These are phyloP conservation scores for Chloranthus sessilifolius DNA, from an alignment of 164 flowering plant species.

Conservation along the genomic window DNA sequence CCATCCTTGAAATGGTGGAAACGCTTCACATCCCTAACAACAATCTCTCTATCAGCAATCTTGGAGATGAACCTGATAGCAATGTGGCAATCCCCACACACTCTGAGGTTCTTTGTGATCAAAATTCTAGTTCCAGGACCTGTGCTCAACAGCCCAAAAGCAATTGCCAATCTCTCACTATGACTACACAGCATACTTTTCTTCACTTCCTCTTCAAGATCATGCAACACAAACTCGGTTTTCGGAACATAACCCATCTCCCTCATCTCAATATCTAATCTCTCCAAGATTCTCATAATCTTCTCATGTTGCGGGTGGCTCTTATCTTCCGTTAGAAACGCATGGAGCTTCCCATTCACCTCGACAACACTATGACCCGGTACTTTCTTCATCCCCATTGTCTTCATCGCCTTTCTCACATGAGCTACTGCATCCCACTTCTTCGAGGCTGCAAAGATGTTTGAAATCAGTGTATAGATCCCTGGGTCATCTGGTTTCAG, in stretches of 20 bases:
- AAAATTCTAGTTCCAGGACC: slow-evolving; percentile 12
- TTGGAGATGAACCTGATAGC: slow-evolving; percentile 23
- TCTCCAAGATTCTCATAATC: slow-evolving; percentile 15
- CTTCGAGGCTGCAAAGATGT: slow-evolving; percentile 19
- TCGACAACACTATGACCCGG: slow-evolving; percentile 24
- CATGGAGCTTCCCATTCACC: slow-evolving; percentile 22
- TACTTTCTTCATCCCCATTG: slow-evolving; percentile 19
- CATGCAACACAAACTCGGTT: slow-evolving; percentile 23
- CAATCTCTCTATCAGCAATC: slow-evolving; percentile 19
- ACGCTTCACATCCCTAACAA: slow-evolving; percentile 20
- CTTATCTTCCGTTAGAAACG: slow-evolving; percentile 24
- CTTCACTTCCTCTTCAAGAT: slow-evolving; percentile 20
- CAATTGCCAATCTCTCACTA: slow-evolving; percentile 26
- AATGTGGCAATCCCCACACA: slow-evolving; percentile 21
- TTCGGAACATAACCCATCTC: slow-evolving; percentile 23
- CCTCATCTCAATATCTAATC: slow-evolving; percentile 20
- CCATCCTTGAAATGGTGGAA: slow-evolving; percentile 24
- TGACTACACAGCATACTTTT: slow-evolving; percentile 21
- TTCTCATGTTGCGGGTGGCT: slow-evolving; percentile 21
- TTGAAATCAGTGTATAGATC: slow-evolving; percentile 28
- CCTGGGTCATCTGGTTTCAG: slow-evolving; percentile 29
- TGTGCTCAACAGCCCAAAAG: slow-evolving; percentile 21
- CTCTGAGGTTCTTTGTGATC: slow-evolving; percentile 22
- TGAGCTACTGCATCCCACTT: slow-evolving; percentile 27
- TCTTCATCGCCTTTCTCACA: slow-evolving; percentile 26